Evolutionary conservation across 768 basidiomycete genomes (phyloP).

Genomic region (Lanmaoa rubissima): DNA sequence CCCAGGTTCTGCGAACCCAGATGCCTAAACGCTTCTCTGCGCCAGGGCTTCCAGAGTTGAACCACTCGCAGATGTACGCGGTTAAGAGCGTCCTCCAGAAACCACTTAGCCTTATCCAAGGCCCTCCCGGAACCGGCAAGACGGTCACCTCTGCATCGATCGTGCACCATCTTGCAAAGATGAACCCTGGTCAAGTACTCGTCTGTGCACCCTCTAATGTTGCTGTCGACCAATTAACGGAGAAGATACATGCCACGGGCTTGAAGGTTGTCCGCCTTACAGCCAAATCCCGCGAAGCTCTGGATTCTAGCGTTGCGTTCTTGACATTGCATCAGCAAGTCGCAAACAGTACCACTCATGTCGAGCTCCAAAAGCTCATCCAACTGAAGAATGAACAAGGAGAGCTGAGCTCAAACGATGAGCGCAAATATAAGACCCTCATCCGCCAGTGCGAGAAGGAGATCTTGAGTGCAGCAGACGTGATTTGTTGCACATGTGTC

Average conservation of each 20-base stretch:
- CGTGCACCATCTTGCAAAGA: constrained; percentile 97
- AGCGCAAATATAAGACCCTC: constrained; percentile 95
- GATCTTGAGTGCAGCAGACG: constrained; percentile 91
- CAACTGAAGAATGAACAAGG: constrained; percentile 98
- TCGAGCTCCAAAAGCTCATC: constrained; percentile 97
- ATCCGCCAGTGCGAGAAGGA: constrained; percentile 97
- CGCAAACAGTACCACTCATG: constrained; percentile 92
- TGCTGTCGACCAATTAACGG: constrained; percentile 97
- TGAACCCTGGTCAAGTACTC: constrained; percentile 99
- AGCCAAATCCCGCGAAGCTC: constrained; percentile 96
- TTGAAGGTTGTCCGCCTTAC: constrained; percentile 97
- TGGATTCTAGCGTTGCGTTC: constrained; percentile 94
- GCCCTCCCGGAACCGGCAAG: constrained; percentile 98
- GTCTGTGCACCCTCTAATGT: constrained; percentile 99
- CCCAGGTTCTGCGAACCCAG: constrained; percentile 84
- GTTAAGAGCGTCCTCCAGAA: constrained; percentile 99
- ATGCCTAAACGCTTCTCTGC: constrained; percentile 99
- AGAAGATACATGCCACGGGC: constrained; percentile 99
- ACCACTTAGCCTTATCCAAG: constrained; percentile 95
- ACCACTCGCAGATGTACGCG: constrained; percentile 99
- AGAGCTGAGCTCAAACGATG: constrained; percentile 93
- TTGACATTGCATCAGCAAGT: constrained; percentile 97
- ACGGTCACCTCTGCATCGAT: constrained; percentile 99
- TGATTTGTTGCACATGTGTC: constrained; percentile 98
- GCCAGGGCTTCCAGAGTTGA: constrained; percentile 95